Base-by-base conservation (phyloP, 2,329 filamentous ascomycete species). In the Phialophora verrucosa region DNA sequence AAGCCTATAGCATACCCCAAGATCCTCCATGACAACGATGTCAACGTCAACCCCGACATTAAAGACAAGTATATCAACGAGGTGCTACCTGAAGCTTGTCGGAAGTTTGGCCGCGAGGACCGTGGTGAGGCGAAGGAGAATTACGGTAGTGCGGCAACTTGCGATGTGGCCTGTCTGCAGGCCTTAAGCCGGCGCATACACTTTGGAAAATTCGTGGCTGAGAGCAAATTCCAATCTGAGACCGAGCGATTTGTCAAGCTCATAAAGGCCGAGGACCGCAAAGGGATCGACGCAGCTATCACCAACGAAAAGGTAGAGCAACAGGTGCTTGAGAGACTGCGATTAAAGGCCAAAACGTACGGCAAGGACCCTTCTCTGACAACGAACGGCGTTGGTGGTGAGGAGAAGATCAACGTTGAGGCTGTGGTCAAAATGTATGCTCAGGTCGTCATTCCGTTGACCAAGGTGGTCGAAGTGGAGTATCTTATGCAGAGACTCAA, bases 181-280 rank as follows among this genome's bases (percentile, higher is more conserved):
- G 91, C 95, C 3, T 82, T 99, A 55, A 96, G 92, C 47, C 86
- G 94, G 50, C 85, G 95, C 63, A 95, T 99, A 73, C 95, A 99
- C 80, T 99, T 97, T 81, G 95, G 95, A 73, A 99, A 98, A 81
- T 98, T 98, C 75, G 95, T 99, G 8, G 95, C 95, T 51, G 95
- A 99, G 84, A 89, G 90, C 66, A 99, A 99, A 82, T 99, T 97
- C 80, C 86, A 87, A 73, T 89, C 90, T 55, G 91, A 98, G 72
- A 85, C 88, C 32, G 91, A 93, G 73, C 86, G 82, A 69, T 99
- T 94, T 77, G 93, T 91, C 5, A 83, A 83, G 69, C 79, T 98
- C 79, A 98, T 99, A 81, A 88, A 89, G 78, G 90, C 88, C 1
- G 88, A 84, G 68, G 93, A 99, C 78, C 84, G 91, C 5, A 82